A percentile compares a stretch with the other conserved stretches of the same genome.
These are phyloP conservation scores for Ogataea hybrid DNA, from an alignment of 1,139 yeast genomes.

Conservation along the genomic window DNA sequence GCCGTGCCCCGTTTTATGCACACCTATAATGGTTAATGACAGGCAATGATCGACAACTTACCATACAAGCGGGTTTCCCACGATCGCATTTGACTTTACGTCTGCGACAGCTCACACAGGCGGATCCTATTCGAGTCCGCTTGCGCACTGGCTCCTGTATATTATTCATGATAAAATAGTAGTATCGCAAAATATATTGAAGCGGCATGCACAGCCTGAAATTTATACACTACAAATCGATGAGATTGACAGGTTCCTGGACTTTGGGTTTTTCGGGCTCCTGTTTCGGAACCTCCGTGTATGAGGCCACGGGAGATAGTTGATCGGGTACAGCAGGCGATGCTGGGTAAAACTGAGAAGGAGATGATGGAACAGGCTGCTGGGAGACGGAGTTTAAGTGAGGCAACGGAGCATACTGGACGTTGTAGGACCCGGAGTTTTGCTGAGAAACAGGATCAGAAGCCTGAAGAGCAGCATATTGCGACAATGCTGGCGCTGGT, in stretches of 20 bases:
- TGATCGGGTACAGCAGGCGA: conserved; percentile 8
- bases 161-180: background rate
- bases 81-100: conserved; percentile 30
- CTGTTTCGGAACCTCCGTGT: background rate
- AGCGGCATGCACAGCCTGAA: conserved; percentile 1
- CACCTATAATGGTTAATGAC: conserved; percentile 11
- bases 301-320: background rate
- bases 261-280: conserved; percentile 5
- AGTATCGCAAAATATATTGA: background rate
- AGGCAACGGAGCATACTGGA: conserved; percentile 6
- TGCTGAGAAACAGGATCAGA: background rate
- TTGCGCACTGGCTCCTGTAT: conserved; percentile 3
- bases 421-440: background rate
- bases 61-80: conserved; percentile 22
- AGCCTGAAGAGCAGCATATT: background rate
- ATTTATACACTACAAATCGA: conserved; percentile 16
- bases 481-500: background rate
- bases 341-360: conserved; percentile 10
- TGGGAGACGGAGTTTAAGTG: background rate
- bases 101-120: conserved; percentile 27
- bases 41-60: conserved; percentile 3
- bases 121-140: conserved; percentile 24
- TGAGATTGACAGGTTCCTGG: conserved; percentile 21
- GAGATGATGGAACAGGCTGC: conserved; percentile 5
- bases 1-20: conserved; percentile 33